phyloP scores from a whole-genome alignment of 768 basidiomycete genomes.

The Mycena latifolia region DNA sequence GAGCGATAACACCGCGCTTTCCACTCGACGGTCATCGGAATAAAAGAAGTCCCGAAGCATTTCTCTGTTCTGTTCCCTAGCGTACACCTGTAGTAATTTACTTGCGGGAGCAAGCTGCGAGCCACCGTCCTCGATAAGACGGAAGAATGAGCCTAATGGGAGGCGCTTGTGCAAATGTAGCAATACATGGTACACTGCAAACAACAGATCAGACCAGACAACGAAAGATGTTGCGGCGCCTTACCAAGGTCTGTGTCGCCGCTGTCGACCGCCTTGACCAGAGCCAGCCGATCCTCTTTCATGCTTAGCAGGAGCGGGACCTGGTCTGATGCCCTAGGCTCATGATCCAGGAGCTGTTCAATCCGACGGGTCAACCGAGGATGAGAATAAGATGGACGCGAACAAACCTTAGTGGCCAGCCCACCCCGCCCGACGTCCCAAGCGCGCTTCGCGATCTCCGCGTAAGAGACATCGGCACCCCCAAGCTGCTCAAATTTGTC shows the following conservation, averaged over 20 bases:
- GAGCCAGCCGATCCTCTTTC: slow-evolving; percentile 92
- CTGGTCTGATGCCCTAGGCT: slow-evolving; percentile 89
- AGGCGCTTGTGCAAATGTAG: slow-evolving; percentile 88
- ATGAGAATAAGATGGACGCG: background rate
- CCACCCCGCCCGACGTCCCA: slow-evolving; percentile 89
- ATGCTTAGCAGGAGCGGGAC: slow-evolving; percentile 93
- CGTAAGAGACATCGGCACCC: slow-evolving; percentile 86
- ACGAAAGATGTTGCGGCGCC: slow-evolving; percentile 35
- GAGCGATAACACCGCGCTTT: slow-evolving; percentile 90
- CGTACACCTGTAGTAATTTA: slow-evolving; percentile 89
- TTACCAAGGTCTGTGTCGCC: slow-evolving; percentile 96
- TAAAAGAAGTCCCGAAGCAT: slow-evolving; percentile 98
- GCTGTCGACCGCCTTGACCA: slow-evolving; percentile 92
- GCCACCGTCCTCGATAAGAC: slow-evolving; percentile 92
- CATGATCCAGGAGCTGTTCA: slow-evolving; percentile 88
- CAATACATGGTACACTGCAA: slow-evolving; percentile 91
- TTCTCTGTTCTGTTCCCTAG: slow-evolving; percentile 89
- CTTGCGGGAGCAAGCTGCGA: slow-evolving; percentile 79
- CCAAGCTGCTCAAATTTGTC: slow-evolving; percentile 90
- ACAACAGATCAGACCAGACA: slow-evolving; percentile 4
- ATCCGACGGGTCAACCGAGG: background rate
- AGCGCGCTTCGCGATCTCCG: slow-evolving; percentile 93
- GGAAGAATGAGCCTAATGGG: slow-evolving; percentile 93
- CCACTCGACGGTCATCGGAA: slow-evolving; percentile 94
- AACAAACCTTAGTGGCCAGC: slow-evolving; percentile 84